Evolutionary conservation across 371 early-diverging fungal species (phyloP), one percentile per base, ranked within the genome.

Genomic region (Mucor lusitanicus): DNA sequence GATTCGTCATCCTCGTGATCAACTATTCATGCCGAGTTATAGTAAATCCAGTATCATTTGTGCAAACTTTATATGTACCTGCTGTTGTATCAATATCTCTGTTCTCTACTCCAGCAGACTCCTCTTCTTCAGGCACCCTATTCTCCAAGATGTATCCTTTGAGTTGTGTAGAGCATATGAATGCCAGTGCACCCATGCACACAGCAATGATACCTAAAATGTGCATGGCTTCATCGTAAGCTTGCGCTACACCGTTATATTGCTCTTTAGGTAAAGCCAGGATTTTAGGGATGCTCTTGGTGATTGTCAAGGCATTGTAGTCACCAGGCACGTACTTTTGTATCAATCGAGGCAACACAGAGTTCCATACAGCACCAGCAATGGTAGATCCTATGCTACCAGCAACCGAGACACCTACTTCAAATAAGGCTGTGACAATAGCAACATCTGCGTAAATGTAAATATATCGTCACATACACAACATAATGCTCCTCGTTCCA

Each of bases 301-400:
- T 28, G 5, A 54, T 54, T 3, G 54, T 6, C 23, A 28, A 54
- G 28, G 44, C 37, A 37, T 71, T 74, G 27, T 83, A 79, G 11
- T 76, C 63, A 12, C 76, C 72, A 12, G 84, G 80, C 19, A 83
- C 72, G 54, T 78, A 65, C n/a, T 44, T 64, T 0, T 69, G 64
- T 30, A 83, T 64, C 12, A 73, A 58, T 6, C 19, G 57, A 7
- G 84, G 84, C 64, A 83, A 65, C 15, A 76, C 73, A 28, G 70
- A 72, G 9, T 74, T 79, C 84, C 84, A 83, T n/a, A 83, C 64
- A 60, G 80, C 81, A 30, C 78, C 78, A n/a, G 80, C 76, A 46
- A 83, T 69, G 9, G 84, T 78, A 28, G 71, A 62, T 3, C 84
- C 84, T 12, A 83, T 65, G 25, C 78, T 73, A 11, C 70, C 70